A percentile compares a stretch with the other conserved stretches of the same genome.
Conservation (phyloP, 2,329 filamentous ascomycete species). For the Aspergillus sp. region DNA sequence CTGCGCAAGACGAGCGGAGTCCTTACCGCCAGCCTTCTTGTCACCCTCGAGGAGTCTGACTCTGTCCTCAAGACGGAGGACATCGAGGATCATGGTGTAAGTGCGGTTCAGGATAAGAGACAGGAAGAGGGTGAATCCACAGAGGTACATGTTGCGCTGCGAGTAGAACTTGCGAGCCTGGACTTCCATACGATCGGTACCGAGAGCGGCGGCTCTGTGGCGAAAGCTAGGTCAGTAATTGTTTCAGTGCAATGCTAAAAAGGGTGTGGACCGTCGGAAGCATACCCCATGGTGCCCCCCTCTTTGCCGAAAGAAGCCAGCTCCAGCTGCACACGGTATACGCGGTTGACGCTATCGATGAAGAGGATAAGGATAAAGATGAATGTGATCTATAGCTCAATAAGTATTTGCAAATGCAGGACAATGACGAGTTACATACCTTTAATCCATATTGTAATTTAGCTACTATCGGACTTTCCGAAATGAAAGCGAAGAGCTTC, state of each 20-base stretch:
- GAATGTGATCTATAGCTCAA: conserved; percentile 72
- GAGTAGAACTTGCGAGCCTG: conserved; percentile 99
- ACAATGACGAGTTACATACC: conserved; percentile 46
- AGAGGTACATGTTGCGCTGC: conserved; percentile 99
- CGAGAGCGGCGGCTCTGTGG: conserved; percentile 69
- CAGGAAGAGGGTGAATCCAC: conserved; percentile 98
- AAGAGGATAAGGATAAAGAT: conserved; percentile 99
- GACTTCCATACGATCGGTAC: conserved; percentile 94
- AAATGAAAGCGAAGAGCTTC: conserved; percentile 94
- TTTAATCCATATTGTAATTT: conserved; percentile 98
- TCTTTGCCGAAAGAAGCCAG: conserved; percentile 71
- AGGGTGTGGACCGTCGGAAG: conserved; percentile 8
- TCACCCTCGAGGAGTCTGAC: conserved; percentile 78
- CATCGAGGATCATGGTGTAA: conserved; percentile 94
- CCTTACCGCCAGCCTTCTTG: conserved; percentile 61
- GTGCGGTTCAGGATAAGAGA: conserved; percentile 97
- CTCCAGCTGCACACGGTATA: conserved; percentile 95
- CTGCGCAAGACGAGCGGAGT: conserved; percentile 69
- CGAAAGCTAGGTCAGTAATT: neutral
- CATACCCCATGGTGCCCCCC: conserved; percentile 54
- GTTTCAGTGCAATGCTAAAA: neutral
- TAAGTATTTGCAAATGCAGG: neutral
- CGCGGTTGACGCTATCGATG: conserved; percentile 91
- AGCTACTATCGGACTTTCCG: conserved; percentile 78
- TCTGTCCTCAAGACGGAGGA: conserved; percentile 88